Base-by-base conservation (phyloP, 352 stramenopile species). In the Pythium grandisporangium region DNA sequence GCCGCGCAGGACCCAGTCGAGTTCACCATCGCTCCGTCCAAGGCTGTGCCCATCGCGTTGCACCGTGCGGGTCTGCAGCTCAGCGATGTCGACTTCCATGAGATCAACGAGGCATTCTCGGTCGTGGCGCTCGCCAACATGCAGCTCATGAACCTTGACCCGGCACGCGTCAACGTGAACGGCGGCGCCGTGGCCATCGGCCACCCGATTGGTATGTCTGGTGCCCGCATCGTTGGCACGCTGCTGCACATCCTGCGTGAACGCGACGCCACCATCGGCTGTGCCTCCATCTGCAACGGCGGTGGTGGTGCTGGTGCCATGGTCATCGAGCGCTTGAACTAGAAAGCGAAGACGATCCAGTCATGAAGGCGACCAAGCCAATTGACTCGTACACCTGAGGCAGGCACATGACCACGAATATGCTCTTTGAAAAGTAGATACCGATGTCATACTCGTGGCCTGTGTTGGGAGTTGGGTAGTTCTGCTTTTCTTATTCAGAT, bases 61-160 rank as follows among this genome's bases (percentile, higher is more conserved):
- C 41, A 88, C 45, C 71, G 95, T 51, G 95, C 96, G 1, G 93
- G 91, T 22, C 43, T 99, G 29, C 62, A 77, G 38, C 37, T 96
- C 11, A 80, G 60, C 23, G 96, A 99, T 63, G 78, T 99, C 17
- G 94, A 99, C 42, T 98, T 95, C 67, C 89, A 98, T 61, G 96
- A 99, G 75, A 98, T 99, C 61, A 99, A 99, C 66, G 96, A 99
- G 62, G 96, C 96, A 16, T 99, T 99, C 64, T 88, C 93, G 11
- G 95, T 98, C 21, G 96, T 99, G 16, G 77, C 90, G 5, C 62
- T 99, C 22, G 93, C 86, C 22, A 99, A 98, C 67, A 96, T 95
- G 66, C 69, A 89, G 32, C 62, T 98, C 29, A 72, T 99, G 58
- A 82, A 95, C 58, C 62, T 99, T 19, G 83, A 96, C 61, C 70